Conservation (phyloP, 768 basidiomycete species). For the Hericium rajendrae region DNA sequence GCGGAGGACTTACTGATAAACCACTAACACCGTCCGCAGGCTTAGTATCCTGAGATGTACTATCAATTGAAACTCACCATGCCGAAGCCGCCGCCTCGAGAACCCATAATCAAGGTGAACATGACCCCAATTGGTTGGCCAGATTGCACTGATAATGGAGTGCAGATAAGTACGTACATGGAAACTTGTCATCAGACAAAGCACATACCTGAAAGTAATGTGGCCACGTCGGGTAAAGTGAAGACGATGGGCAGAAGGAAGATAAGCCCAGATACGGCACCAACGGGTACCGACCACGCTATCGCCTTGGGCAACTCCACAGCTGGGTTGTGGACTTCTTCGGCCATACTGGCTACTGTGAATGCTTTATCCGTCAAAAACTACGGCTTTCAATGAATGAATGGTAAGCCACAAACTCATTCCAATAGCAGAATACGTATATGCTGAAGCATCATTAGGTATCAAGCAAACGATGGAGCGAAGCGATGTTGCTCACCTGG, state of each 20-base stretch:
- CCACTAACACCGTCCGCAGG: not conserved
- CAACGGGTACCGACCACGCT: conserved; percentile 43
- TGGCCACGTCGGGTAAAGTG: conserved; percentile 48
- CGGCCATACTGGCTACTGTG: conserved; percentile 54
- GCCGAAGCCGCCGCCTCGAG: conserved; percentile 51
- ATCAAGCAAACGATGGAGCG: not conserved
- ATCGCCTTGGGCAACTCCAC: conserved; percentile 47
- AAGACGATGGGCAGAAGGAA: conserved; percentile 58
- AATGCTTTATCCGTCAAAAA: conserved; percentile 1
- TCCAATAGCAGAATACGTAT: conserved; percentile 49
- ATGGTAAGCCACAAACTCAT: conserved; percentile 34
- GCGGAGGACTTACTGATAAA: not conserved
- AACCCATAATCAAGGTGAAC: conserved; percentile 55
- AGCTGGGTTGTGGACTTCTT: conserved; percentile 53
- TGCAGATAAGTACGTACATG: not conserved
- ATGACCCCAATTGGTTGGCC: conserved; percentile 58
- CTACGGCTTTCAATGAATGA: not conserved
- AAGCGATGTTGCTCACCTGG: conserved; percentile 12
- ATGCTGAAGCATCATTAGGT: conserved; percentile 26
- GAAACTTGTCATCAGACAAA: not conserved
- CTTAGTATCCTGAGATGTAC: not conserved
- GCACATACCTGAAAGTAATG: conserved; percentile 38
- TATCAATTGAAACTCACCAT: conserved; percentile 28
- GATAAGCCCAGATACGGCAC: conserved; percentile 38
- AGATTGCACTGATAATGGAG: conserved; percentile 32